Conservation (phyloP, 148 eudicot species). For the Persicaria maculosa region DNA sequence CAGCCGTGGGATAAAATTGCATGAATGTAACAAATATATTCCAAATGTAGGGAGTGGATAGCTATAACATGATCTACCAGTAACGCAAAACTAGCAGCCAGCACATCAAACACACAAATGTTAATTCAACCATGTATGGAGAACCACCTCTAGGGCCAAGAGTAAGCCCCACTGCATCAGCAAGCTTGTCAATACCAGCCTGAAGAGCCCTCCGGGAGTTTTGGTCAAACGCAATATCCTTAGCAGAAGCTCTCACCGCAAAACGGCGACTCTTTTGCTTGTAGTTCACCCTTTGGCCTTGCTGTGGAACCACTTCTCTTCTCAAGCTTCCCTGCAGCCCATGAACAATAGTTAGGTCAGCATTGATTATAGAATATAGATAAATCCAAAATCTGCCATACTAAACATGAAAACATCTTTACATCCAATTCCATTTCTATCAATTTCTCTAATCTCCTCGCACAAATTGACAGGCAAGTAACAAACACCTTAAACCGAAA, state of each 20-base stretch:
- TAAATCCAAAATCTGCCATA: background rate
- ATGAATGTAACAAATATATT: too few relatives aligned
- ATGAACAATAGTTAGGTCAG: background rate
- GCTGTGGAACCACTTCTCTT: constrained; percentile 43
- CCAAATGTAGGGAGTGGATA: background rate
- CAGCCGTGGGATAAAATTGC: too few relatives aligned
- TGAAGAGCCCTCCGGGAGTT: constrained; percentile 72
- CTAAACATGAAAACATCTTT: background rate
- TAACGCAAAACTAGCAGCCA: background rate
- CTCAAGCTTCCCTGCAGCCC: constrained; percentile 44
- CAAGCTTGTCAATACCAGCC: constrained; percentile 87
- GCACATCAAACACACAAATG: background rate
- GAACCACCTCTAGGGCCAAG: constrained; percentile 91
- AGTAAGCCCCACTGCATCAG: constrained; percentile 88
- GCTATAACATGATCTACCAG: background rate
- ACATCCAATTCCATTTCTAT: background rate
- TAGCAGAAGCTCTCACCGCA: constrained; percentile 69
- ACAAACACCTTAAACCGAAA: background rate
- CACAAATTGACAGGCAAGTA: background rate
- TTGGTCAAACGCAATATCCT: constrained; percentile 87
- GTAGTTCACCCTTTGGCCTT: constrained; percentile 45
- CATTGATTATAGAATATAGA: background rate
- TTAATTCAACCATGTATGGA: background rate
- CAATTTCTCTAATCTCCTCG: background rate
- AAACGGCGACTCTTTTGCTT: constrained; percentile 34